These are phyloP conservation scores for Aegilops bicornis DNA, from an alignment of 176 grass and related monocot species.

Conservation along the genomic window DNA sequence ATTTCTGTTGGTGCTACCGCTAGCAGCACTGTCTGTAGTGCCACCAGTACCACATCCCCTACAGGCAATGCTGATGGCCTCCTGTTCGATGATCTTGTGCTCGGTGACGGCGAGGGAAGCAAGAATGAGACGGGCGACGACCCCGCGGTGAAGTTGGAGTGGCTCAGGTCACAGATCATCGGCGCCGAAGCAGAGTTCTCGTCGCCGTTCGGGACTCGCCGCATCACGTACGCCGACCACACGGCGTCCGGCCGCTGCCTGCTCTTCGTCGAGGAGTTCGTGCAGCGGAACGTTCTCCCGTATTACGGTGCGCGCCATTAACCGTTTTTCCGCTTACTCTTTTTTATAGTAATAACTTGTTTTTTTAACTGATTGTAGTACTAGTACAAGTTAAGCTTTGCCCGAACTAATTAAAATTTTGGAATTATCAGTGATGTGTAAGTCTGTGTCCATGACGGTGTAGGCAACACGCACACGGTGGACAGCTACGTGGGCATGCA, in stretches of 20 bases:
- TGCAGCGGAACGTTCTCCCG: conserved; percentile 57
- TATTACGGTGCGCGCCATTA: conserved; percentile 47
- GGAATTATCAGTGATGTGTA: too few species aligned
- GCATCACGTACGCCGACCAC: conserved; percentile 78
- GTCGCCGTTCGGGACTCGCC: conserved; percentile 52
- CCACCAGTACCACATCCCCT: too few species aligned
- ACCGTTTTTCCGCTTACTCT: too few species aligned
- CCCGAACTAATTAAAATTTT: too few species aligned
- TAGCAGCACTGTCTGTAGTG: too few species aligned
- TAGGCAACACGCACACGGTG: conserved; percentile 78
- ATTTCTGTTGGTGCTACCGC: background rate
- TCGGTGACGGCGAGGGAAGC: background rate
- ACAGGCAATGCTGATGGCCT: background rate
- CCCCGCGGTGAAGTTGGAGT: background rate
- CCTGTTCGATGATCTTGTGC: conserved; percentile 29
- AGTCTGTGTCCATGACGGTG: background rate
- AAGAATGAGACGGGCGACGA: background rate
- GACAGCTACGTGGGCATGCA: conserved; percentile 79
- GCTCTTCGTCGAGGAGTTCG: conserved; percentile 58
- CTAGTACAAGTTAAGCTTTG: background rate
- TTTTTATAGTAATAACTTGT: too few species aligned
- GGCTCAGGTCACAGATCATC: conserved; percentile 40
- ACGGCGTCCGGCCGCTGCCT: conserved; percentile 69
- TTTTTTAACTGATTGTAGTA: background rate
- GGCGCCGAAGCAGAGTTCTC: conserved; percentile 45